Evolutionary conservation across 2,329 filamentous ascomycete species (phyloP).

Genomic region (Trematosphaeria pertusa): DNA sequence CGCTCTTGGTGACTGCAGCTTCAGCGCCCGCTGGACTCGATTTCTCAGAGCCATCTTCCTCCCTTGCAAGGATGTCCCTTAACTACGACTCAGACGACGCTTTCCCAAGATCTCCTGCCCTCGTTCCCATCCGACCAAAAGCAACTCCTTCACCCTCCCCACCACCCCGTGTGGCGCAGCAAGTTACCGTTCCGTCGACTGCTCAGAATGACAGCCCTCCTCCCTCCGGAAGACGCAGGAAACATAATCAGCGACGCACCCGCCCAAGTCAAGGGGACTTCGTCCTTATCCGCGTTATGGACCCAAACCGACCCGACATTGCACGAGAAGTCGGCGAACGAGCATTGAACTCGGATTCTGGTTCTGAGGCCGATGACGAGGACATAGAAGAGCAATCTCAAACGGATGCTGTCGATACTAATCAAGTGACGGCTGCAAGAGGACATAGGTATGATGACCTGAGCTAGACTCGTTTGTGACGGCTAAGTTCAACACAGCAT

Average conservation of each 20-base stretch:
- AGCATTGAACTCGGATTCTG: constrained; percentile 56
- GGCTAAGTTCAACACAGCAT: too few species aligned
- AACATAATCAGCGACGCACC: constrained; percentile 60
- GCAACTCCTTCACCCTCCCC: constrained; percentile 61
- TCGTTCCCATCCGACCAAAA: constrained; percentile 52
- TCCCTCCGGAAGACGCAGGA: constrained; percentile 54
- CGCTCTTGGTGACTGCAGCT: too few species aligned
- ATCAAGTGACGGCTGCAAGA: too few species aligned
- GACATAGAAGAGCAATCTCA: constrained; percentile 37
- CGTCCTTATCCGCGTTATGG: constrained; percentile 71
- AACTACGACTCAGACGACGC: constrained; percentile 59
- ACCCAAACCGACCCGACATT: constrained; percentile 70
- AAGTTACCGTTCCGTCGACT: constrained; percentile 21
- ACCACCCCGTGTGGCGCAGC: constrained; percentile 44
- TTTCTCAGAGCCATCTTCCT: too few species aligned
- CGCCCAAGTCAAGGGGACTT: constrained; percentile 67
- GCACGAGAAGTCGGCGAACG: constrained; percentile 63
- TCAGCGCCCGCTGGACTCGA: too few species aligned
- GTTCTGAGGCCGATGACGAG: constrained; percentile 55
- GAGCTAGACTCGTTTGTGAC: too few species aligned
- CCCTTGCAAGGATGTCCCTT: too few species aligned
- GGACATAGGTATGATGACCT: too few species aligned
- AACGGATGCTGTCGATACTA: too few species aligned
- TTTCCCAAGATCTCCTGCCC: constrained; percentile 51
- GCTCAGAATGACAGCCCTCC: constrained; percentile 49